phyloP scores from a whole-genome alignment of 257 asterid genomes.

The Verbena officinalis region DNA sequence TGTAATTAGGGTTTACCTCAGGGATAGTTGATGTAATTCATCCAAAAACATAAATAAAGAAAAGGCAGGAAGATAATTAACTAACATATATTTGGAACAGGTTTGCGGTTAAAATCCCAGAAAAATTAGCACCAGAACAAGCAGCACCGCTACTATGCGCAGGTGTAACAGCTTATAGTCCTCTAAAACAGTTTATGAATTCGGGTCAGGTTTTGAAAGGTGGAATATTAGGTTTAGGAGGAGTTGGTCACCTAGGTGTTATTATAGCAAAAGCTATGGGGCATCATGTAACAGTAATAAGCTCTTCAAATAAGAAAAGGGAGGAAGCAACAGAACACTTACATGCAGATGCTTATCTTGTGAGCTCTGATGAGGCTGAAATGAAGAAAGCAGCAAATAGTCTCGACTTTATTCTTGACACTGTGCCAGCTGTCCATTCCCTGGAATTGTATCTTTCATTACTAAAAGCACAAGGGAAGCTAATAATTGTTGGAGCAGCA shows the following conservation, averaged over 20 bases:
- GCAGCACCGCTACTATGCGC: slow-evolving; percentile 58
- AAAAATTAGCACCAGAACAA: slow-evolving; percentile 38
- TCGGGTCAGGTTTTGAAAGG: slow-evolving; percentile 26
- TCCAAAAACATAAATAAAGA: too few relatives aligned
- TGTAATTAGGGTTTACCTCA: too few relatives aligned
- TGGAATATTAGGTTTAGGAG: slow-evolving; percentile 50
- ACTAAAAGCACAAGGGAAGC: slow-evolving; percentile 43
- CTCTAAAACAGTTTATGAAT: slow-evolving; percentile 41
- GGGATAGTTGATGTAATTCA: too few relatives aligned
- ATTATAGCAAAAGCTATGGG: slow-evolving; percentile 57
- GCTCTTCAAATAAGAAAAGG: slow-evolving; percentile 42
- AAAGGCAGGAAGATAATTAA: neutral
- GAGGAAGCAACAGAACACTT: slow-evolving; percentile 43
- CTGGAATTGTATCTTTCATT: slow-evolving; percentile 38
- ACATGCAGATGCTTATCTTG: slow-evolving; percentile 41
- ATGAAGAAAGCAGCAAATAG: slow-evolving; percentile 36
- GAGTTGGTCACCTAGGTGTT: slow-evolving; percentile 56
- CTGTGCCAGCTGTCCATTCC: slow-evolving; percentile 43
- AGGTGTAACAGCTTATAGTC: slow-evolving; percentile 54
- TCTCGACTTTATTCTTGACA: slow-evolving; percentile 51
- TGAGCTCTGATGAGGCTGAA: slow-evolving; percentile 34
- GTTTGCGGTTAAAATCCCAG: slow-evolving; percentile 48
- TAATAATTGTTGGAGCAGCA: slow-evolving; percentile 41
- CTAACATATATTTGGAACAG: slow-evolving; percentile 21
- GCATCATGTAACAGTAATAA: slow-evolving; percentile 54